These are phyloP conservation scores for Radiomyces spectabilis DNA, from an alignment of 192 early-diverging fungal species.

Conservation along the genomic window DNA sequence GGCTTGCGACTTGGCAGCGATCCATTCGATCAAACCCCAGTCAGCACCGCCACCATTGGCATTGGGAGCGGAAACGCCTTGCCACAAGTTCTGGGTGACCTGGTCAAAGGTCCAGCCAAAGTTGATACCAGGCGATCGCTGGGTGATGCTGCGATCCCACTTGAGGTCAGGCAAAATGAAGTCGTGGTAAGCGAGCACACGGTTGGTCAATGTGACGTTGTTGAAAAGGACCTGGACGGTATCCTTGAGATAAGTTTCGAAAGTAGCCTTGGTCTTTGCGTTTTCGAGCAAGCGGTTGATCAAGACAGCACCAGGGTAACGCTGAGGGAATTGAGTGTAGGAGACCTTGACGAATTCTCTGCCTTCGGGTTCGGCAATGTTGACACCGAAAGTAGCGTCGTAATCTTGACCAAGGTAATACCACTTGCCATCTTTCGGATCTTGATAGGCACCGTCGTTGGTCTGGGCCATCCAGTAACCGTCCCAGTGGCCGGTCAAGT, in stretches of 20 bases:
- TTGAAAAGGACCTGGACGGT: conserved; percentile 36
- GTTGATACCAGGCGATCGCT: conserved; percentile 35
- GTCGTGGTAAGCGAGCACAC: conserved; percentile 29
- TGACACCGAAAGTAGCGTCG: conserved; percentile 43
- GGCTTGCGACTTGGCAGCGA: conserved; percentile 20
- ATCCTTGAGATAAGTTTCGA: conserved; percentile 33
- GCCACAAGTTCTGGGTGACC: conserved; percentile 23
- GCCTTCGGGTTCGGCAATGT: conserved; percentile 7
- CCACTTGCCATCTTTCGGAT: conserved; percentile 23
- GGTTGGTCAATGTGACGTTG: conserved; percentile 29
- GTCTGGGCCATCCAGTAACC: conserved; percentile 37
- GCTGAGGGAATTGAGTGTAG: conserved; percentile 24
- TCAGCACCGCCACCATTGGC: conserved; percentile 24
- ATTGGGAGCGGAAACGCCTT: conserved; percentile 9
- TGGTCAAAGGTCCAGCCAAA: conserved; percentile 30
- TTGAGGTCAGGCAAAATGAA: conserved; percentile 36
- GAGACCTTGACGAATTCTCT: conserved; percentile 16
- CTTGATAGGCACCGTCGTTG: conserved; percentile 37
- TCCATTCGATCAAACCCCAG: conserved; percentile 36
- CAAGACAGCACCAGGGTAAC: conserved; percentile 24
- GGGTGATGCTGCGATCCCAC: conserved; percentile 39
- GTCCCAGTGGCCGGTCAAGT: conserved; percentile 38
- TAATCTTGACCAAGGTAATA: conserved; percentile 41
- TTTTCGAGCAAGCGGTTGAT: conserved; percentile 40
- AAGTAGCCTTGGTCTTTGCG: conserved; percentile 20